Percentiles rank a stretch among this genome's conserved stretches.
Evolutionary conservation across 2,329 filamentous ascomycete species (phyloP).

Genomic region (Trichoderma breve): DNA sequence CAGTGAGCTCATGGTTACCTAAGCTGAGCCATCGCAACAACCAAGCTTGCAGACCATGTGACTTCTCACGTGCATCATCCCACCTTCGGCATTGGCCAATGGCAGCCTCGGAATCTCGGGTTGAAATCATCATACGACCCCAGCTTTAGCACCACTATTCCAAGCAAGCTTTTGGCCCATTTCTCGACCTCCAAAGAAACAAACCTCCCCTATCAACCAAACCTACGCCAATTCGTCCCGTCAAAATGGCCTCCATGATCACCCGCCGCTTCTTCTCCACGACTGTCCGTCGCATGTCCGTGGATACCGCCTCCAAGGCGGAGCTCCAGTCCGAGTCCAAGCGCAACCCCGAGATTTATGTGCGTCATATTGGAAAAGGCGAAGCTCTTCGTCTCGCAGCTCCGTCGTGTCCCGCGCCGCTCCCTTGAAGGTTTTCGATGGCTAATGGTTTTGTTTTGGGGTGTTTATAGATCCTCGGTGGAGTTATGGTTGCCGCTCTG

Average conservation of each 20-base stretch:
- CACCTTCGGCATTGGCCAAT: slow-evolving; percentile 34
- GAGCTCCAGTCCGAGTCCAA: slow-evolving; percentile 58
- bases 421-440: not conserved
- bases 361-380: slow-evolving; percentile 37
- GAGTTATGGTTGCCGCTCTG: slow-evolving; percentile 86
- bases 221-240: slow-evolving; percentile 25
- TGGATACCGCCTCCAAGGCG: slow-evolving; percentile 38
- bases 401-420: not conserved
- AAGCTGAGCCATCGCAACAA: not conserved
- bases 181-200: slow-evolving; percentile 23
- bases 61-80: slow-evolving; percentile 21
- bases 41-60: slow-evolving; percentile 21
- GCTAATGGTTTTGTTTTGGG: slow-evolving; percentile 1
- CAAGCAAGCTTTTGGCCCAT: slow-evolving; percentile 12
- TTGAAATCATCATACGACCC: slow-evolving; percentile 20
- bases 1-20: slow-evolving; percentile 12
- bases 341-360: slow-evolving; percentile 49
- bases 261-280: slow-evolving; percentile 57
- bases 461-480: slow-evolving; percentile 72
- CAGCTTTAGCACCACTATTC: slow-evolving; percentile 9
- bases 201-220: slow-evolving; percentile 15
- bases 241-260: slow-evolving; percentile 56
- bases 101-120: slow-evolving; percentile 21
- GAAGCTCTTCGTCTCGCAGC: slow-evolving; percentile 19
- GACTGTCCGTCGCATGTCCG: slow-evolving; percentile 50